phyloP scores from a whole-genome alignment of 352 stramenopile genomes.

The Thraustochytrium striatum region DNA sequence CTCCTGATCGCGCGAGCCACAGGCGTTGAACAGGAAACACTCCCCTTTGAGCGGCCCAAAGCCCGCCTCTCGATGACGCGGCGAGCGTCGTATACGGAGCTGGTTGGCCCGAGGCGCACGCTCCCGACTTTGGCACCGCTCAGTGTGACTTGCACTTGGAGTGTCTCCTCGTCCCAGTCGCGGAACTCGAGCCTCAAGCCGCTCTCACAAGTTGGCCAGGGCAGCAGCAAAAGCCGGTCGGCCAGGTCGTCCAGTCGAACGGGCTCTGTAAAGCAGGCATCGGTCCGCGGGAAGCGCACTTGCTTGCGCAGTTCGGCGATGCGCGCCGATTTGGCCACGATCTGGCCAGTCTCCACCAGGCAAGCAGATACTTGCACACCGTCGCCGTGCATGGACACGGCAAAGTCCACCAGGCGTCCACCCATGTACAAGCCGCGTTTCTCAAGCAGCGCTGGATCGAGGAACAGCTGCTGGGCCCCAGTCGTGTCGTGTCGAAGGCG shows the following conservation, averaged over 20 bases:
- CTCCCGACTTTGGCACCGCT: not conserved
- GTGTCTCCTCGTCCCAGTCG: not conserved
- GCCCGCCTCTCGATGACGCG: not conserved
- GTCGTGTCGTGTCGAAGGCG: too few relatives aligned
- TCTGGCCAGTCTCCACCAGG: too few relatives aligned
- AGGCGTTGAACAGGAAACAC: slow-evolving; percentile 8
- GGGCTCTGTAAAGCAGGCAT: too few relatives aligned
- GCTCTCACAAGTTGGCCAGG: not conserved
- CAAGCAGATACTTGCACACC: too few relatives aligned
- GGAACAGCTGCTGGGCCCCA: too few relatives aligned
- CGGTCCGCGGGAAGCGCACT: too few relatives aligned
- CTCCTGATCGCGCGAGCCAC: not conserved
- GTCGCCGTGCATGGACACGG: too few relatives aligned
- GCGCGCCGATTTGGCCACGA: too few relatives aligned
- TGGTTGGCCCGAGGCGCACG: slow-evolving; percentile 5
- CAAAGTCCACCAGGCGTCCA: too few relatives aligned
- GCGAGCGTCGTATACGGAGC: slow-evolving; percentile 15
- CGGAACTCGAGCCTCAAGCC: slow-evolving; percentile 3
- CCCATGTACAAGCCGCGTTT: too few relatives aligned
- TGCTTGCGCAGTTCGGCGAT: too few relatives aligned
- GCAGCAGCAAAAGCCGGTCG: slow-evolving; percentile 14
- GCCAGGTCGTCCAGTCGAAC: not conserved
- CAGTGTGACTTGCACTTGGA: not conserved
- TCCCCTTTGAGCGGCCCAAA: not conserved
- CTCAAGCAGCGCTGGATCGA: too few relatives aligned